Conservation (phyloP, 805 yeast species). For the Sungouiella thailandica region DNA sequence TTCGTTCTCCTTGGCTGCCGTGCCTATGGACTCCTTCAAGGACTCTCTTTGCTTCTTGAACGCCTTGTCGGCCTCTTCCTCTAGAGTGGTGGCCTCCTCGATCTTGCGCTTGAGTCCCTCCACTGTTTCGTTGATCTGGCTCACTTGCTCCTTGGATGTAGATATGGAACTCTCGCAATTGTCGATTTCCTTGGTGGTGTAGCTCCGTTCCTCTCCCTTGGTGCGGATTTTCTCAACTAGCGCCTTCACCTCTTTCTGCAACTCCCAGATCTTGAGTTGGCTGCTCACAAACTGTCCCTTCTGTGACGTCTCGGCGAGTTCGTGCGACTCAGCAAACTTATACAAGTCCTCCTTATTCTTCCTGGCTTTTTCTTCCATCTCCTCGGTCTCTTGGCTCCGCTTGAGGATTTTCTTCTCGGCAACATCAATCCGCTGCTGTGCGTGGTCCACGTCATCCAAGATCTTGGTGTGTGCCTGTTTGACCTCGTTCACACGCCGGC, state of each 20-base stretch:
- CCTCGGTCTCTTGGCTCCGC: slow-evolving; percentile 28
- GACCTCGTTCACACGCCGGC: slow-evolving; percentile 40
- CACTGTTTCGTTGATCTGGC: slow-evolving; percentile 16
- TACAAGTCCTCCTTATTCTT: slow-evolving; percentile 25
- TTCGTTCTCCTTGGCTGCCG: slow-evolving; percentile 15
- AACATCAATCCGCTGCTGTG: slow-evolving; percentile 28
- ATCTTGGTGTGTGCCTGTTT: slow-evolving; percentile 43
- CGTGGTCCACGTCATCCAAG: slow-evolving; percentile 41
- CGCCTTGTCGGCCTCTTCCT: slow-evolving; percentile 16
- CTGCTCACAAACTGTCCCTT: slow-evolving; percentile 25
- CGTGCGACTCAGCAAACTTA: slow-evolving; percentile 19
- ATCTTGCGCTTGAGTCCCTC: slow-evolving; percentile 16
- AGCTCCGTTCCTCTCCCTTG: slow-evolving; percentile 53
- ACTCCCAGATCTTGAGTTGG: slow-evolving; percentile 39
- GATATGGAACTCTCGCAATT: slow-evolving; percentile 47
- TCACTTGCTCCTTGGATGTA: slow-evolving; percentile 37
- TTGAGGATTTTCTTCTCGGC: slow-evolving; percentile 28
- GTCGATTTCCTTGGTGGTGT: slow-evolving; percentile 55
- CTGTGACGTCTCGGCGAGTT: slow-evolving; percentile 15
- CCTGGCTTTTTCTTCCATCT: slow-evolving; percentile 18
- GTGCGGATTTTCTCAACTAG: slow-evolving; percentile 42
- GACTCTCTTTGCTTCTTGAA: slow-evolving; percentile 19
- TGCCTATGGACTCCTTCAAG: slow-evolving; percentile 6
- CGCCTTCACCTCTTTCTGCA: slow-evolving; percentile 42
- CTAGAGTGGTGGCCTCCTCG: slow-evolving; percentile 15